Percentiles rank a stretch among this genome's conserved stretches.
phyloP scores from a whole-genome alignment of 208 protist genomes.

The Polymyxa betae region DNA sequence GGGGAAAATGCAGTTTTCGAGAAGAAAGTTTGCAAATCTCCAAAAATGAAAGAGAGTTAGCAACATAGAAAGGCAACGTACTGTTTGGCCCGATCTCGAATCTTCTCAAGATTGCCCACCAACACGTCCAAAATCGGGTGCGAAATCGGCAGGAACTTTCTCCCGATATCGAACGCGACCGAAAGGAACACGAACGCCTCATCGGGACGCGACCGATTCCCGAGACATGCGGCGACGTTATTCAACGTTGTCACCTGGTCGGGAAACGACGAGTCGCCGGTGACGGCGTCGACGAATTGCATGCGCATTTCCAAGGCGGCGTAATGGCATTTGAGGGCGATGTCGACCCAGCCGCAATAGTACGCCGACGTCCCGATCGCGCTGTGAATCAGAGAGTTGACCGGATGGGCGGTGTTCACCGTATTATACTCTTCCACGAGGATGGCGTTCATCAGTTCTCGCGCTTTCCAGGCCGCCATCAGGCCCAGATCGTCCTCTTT shows the following conservation, averaged over 20 bases:
- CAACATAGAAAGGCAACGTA: not conserved
- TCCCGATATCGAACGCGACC: not conserved
- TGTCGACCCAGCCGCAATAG: not conserved
- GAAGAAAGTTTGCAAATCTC: not conserved
- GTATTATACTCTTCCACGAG: not conserved
- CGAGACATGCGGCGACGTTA: not conserved
- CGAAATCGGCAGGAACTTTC: not conserved
- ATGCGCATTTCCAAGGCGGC: not conserved
- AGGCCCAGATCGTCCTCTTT: not conserved
- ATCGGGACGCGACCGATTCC: not conserved
- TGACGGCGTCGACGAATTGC: not conserved
- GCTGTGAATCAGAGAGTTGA: not conserved
- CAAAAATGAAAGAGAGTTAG: not conserved
- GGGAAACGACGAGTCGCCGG: not conserved
- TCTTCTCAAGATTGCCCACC: not conserved
- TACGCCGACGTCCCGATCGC: not conserved
- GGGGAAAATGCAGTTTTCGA: not conserved
- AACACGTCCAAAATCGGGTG: not conserved
- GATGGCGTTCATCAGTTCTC: not conserved
- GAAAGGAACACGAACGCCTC: conserved; percentile 1
- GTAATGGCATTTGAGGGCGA: conserved; percentile 3
- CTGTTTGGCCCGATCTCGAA: not conserved
- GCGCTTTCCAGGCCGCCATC: not conserved
- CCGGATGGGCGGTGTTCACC: not conserved
- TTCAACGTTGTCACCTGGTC: not conserved